These are phyloP conservation scores for Patellaria atrata DNA, from an alignment of 495 filamentous ascomycete species.

Conservation along the genomic window DNA sequence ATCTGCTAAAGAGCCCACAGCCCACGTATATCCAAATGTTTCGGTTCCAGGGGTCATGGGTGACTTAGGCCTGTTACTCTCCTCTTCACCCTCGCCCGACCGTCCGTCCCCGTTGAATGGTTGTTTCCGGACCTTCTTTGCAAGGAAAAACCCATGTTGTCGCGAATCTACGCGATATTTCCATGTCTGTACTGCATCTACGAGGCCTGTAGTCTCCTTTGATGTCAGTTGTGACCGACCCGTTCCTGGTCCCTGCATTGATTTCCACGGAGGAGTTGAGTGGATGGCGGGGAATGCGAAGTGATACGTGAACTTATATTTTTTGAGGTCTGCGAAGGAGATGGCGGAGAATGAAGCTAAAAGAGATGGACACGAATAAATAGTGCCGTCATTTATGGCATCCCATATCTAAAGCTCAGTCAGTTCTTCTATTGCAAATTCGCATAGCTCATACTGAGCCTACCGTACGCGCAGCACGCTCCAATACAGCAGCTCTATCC, in stretches of 20 bases:
- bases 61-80: slow-evolving; percentile 23
- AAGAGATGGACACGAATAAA: slow-evolving; percentile 84
- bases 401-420: slow-evolving; percentile 65
- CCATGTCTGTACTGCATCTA: slow-evolving; percentile 76
- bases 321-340: slow-evolving; percentile 93
- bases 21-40: slow-evolving; percentile 57
- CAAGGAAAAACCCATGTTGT: slow-evolving; percentile 89
- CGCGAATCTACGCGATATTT: slow-evolving; percentile 59
- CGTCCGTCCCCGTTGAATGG: slow-evolving; percentile 9
- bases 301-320: slow-evolving; percentile 87
- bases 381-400: slow-evolving; percentile 87
- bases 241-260: slow-evolving; percentile 10
- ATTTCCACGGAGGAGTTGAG: slow-evolving; percentile 69
- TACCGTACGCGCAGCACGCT: slow-evolving; percentile 62
- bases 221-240: slow-evolving; percentile 41
- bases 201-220: slow-evolving; percentile 56
- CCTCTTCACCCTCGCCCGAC: slow-evolving; percentile 10
- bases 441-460: slow-evolving; percentile 14
- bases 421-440: neutral
- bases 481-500: slow-evolving; percentile 57
- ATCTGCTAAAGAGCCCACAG: slow-evolving; percentile 53
- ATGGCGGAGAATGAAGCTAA: slow-evolving; percentile 76
- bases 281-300: slow-evolving; percentile 89
- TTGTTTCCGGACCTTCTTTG: slow-evolving; percentile 44
- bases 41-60: slow-evolving; percentile 28